These are phyloP conservation scores for Fusarium transvaalense DNA, from an alignment of 2,329 filamentous ascomycete genomes.

Conservation along the genomic window DNA sequence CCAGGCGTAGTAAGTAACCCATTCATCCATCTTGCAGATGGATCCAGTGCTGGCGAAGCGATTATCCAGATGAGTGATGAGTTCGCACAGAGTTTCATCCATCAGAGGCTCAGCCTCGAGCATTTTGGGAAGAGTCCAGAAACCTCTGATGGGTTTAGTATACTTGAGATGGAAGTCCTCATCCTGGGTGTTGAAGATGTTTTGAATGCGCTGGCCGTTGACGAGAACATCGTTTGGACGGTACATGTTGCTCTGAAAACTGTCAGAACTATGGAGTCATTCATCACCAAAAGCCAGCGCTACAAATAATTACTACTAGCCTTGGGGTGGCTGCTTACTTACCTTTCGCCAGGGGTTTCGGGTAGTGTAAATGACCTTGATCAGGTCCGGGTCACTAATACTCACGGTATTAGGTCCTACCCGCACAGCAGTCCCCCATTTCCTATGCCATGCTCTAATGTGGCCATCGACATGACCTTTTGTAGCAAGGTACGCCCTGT, in stretches of 20 bases:
- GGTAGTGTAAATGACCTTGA: constrained; percentile 32
- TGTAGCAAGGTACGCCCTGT: constrained; percentile 25
- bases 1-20: constrained; percentile 41
- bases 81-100: constrained; percentile 35
- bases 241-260: constrained; percentile 30
- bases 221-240: constrained; percentile 36
- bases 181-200: constrained; percentile 43
- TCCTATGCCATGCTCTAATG: constrained; percentile 30
- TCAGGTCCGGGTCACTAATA: constrained; percentile 37
- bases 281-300: rapidly evolving
- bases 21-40: constrained; percentile 40
- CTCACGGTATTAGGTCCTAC: constrained; percentile 37
- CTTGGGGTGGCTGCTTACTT: neutral
- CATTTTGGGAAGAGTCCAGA: constrained; percentile 40
- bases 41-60: constrained; percentile 20
- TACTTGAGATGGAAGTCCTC: constrained; percentile 40
- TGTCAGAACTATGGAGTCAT: neutral
- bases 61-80: constrained; percentile 26
- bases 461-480: constrained; percentile 28
- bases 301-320: neutral
- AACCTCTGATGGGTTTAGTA: constrained; percentile 41
- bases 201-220: constrained; percentile 40
- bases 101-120: constrained; percentile 40
- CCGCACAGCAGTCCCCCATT: constrained; percentile 33
- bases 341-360: constrained; percentile 39